These are phyloP conservation scores for Cantharellus anzutake DNA, from an alignment of 768 basidiomycete genomes.

Conservation along the genomic window DNA sequence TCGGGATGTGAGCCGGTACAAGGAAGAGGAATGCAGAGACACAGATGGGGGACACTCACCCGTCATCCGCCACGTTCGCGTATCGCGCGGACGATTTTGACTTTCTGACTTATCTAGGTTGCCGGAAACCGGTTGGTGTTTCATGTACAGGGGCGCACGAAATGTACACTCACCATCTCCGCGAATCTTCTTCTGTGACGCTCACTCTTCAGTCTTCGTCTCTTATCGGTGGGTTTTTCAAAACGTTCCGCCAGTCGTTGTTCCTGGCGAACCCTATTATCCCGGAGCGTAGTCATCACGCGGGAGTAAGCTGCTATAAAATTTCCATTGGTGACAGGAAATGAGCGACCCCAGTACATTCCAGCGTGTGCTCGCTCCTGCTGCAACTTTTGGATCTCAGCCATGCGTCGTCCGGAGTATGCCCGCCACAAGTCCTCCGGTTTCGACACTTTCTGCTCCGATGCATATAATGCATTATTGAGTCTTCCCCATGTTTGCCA, in stretches of 20 bases:
- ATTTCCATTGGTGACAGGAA: conserved; percentile 26
- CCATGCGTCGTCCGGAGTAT: not conserved
- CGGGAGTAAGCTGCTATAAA: conserved; percentile 29
- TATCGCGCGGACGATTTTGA: not conserved
- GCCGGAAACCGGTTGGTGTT: not conserved
- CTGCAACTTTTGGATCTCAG: not conserved
- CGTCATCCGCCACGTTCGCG: not conserved
- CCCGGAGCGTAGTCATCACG: conserved; percentile 31
- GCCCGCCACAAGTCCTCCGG: too few species aligned
- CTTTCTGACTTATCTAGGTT: not conserved
- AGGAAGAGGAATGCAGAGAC: not conserved
- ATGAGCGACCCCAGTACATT: conserved; percentile 35
- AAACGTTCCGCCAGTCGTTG: conserved; percentile 36
- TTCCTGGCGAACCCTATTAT: conserved; percentile 37
- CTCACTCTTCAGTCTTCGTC: conserved; percentile 51
- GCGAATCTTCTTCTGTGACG: conserved; percentile 69
- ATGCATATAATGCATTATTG: too few species aligned
- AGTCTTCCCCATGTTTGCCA: too few species aligned
- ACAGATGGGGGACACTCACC: too few species aligned
- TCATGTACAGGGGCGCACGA: not conserved
- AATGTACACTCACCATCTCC: conserved; percentile 35
- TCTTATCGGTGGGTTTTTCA: conserved; percentile 68
- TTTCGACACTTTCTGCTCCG: too few species aligned
- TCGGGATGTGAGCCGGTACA: too few species aligned
- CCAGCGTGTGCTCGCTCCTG: not conserved